Conservation (phyloP, 2,329 filamentous ascomycete genomes). For the Verticillium nonalfalfae region DNA sequence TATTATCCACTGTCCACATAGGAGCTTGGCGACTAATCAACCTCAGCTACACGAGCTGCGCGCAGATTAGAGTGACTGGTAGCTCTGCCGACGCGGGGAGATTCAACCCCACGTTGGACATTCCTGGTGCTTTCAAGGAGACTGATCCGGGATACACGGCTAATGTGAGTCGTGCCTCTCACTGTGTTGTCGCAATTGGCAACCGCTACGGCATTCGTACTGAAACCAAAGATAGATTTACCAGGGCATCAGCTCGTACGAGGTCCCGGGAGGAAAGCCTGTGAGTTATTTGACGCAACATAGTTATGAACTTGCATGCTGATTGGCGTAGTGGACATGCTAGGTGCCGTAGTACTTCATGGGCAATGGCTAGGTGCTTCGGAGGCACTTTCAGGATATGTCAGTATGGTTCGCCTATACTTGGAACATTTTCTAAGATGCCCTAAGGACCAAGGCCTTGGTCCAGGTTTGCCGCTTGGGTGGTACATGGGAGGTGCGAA, state of each 20-base stretch:
- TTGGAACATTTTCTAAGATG: too few species aligned
- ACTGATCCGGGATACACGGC: conserved; percentile 36
- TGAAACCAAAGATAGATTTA: conserved; percentile 2
- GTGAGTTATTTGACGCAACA: background rate
- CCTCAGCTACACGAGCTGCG: background rate
- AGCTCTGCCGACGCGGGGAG: conserved; percentile 21
- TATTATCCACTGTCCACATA: too few species aligned
- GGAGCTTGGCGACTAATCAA: background rate
- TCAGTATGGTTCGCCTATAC: too few species aligned
- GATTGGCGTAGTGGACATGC: conserved; percentile 4
- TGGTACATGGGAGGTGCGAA: too few species aligned
- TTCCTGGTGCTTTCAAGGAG: conserved; percentile 35
- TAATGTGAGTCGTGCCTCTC: conserved; percentile 25
- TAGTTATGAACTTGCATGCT: background rate
- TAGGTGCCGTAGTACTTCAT: background rate
- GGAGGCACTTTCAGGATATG: too few species aligned
- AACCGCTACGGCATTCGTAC: background rate
- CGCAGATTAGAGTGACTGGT: conserved; percentile 36
- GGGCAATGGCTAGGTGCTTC: too few species aligned
- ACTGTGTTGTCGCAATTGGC: too few species aligned
- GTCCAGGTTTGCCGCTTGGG: too few species aligned
- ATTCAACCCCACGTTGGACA: conserved; percentile 24
- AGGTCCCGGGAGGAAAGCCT: conserved; percentile 5
- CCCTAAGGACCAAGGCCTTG: too few species aligned
- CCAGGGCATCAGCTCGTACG: conserved; percentile 5